A percentile compares a stretch with the other conserved stretches of the same genome.
phyloP scores from a whole-genome alignment of 352 stramenopile species.

The Globisporangium nagaii region DNA sequence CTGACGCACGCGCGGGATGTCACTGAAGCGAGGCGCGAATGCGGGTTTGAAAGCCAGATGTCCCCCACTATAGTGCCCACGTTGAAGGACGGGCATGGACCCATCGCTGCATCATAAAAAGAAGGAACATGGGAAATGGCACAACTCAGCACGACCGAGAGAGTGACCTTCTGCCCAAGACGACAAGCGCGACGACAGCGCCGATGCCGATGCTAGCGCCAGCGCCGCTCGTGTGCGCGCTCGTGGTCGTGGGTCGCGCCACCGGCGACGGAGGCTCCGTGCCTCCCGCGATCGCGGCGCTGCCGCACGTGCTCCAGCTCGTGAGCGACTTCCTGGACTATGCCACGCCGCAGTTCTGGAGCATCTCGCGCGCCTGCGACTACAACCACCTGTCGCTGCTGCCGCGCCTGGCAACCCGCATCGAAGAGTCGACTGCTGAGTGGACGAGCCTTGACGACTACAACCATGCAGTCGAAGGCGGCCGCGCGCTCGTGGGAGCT shows the following conservation, averaged over 20 bases:
- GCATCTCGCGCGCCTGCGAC: not conserved
- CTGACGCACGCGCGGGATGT: too few relatives aligned
- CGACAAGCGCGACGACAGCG: too few relatives aligned
- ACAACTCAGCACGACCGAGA: too few relatives aligned
- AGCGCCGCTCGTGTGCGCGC: not conserved
- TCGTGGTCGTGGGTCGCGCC: not conserved
- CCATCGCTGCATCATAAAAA: too few relatives aligned
- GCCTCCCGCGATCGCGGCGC: not conserved
- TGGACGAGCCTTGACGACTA: not conserved
- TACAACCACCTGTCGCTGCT: constrained; percentile 12
- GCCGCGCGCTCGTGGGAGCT: not conserved
- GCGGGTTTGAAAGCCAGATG: too few relatives aligned
- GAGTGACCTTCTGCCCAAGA: too few relatives aligned
- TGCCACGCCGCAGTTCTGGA: not conserved
- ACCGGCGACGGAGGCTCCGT: not conserved
- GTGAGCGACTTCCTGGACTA: constrained; percentile 1
- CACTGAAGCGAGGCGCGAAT: too few relatives aligned
- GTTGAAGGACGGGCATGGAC: too few relatives aligned
- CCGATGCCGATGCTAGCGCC: too few relatives aligned
- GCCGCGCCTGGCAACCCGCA: constrained; percentile 11
- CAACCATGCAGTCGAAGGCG: not conserved
- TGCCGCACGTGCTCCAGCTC: not conserved
- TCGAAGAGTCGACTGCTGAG: not conserved
- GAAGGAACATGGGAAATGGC: too few relatives aligned
- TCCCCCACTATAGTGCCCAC: too few relatives aligned